These are phyloP conservation scores for Xylona heveae DNA, from an alignment of 495 filamentous ascomycete species.

Conservation along the genomic window DNA sequence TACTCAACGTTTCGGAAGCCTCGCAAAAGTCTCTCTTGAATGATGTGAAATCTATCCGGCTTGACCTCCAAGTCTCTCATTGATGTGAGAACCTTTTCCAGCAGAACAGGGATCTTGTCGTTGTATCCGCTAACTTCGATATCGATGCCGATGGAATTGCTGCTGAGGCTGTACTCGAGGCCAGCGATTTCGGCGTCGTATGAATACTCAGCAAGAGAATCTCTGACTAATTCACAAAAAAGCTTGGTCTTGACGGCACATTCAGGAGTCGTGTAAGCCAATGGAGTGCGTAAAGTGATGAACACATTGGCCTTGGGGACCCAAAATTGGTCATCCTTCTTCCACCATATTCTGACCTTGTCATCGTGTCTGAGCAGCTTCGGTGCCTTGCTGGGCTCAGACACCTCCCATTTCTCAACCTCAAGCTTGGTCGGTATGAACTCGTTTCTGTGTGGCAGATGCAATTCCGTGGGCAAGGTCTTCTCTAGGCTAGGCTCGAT, in stretches of 20 bases:
- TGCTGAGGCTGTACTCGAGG: constrained; percentile 56
- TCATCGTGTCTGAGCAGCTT: constrained; percentile 78
- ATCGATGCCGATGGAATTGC: constrained; percentile 50
- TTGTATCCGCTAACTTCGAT: constrained; percentile 80
- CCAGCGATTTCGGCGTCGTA: constrained; percentile 94
- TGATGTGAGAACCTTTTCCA: constrained; percentile 75
- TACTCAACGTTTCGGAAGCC: constrained; percentile 71
- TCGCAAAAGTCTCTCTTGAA: constrained; percentile 66
- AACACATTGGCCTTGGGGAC: constrained; percentile 83
- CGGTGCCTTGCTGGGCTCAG: constrained; percentile 50
- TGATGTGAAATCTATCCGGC: constrained; percentile 69
- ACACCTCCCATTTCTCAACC: constrained; percentile 79
- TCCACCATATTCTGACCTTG: constrained; percentile 76
- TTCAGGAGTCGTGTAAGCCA: constrained; percentile 55
- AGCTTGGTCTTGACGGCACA: constrained; percentile 57
- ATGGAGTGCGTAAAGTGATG: constrained; percentile 57
- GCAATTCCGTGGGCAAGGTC: constrained; percentile 45
- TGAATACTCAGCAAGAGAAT: constrained; percentile 82
- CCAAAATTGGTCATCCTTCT: constrained; percentile 98
- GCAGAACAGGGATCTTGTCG: constrained; percentile 77
- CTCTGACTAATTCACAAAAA: constrained; percentile 71
- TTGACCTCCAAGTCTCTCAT: constrained; percentile 72
- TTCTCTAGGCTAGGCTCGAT: constrained; percentile 34
- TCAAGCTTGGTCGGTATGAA: constrained; percentile 89
- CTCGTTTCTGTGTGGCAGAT: constrained; percentile 83